phyloP scores from a whole-genome alignment of 805 yeast genomes.

The Candida arabinofermentans region DNA sequence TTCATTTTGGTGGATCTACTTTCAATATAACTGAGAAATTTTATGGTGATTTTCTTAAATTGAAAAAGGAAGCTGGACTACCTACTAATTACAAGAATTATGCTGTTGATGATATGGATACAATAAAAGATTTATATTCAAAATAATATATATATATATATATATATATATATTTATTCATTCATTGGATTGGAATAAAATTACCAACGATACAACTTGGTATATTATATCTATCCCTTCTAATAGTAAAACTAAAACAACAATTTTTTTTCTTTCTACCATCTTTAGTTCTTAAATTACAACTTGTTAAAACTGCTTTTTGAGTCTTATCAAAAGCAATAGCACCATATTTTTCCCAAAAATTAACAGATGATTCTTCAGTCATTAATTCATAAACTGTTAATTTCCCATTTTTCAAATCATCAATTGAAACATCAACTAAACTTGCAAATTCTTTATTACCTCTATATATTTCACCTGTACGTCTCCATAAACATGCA shows the following conservation, averaged over 20 bases:
- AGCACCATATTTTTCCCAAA: slow-evolving; percentile 97
- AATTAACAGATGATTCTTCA: slow-evolving; percentile 93
- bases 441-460: slow-evolving; percentile 93
- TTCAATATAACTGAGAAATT: slow-evolving; percentile 24
- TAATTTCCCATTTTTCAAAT: slow-evolving; percentile 83
- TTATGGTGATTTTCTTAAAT: slow-evolving; percentile 15
- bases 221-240: slow-evolving; percentile 89
- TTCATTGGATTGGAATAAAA: slow-evolving; percentile 67
- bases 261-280: slow-evolving; percentile 79
- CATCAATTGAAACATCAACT: slow-evolving; percentile 87
- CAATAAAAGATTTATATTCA: background rate
- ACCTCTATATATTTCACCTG: slow-evolving; percentile 93
- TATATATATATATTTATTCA: slow-evolving; percentile 29
- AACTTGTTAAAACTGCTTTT: slow-evolving; percentile 90
- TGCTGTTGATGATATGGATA: slow-evolving; percentile 5
- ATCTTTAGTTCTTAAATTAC: slow-evolving; percentile 79
- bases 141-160: background rate
- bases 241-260: slow-evolving; percentile 89
- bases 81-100: slow-evolving; percentile 7
- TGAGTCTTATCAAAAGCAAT: slow-evolving; percentile 95
- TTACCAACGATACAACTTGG: slow-evolving; percentile 96
- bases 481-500: slow-evolving; percentile 94
- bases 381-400: slow-evolving; percentile 93
- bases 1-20: slow-evolving; percentile 30
- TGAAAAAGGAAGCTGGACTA: slow-evolving; percentile 3